Percentiles rank a stretch among this genome's conserved stretches.
phyloP scores from a whole-genome alignment of 2,329 filamentous ascomycete species.

The Myriosclerotinia scirpicola region DNA sequence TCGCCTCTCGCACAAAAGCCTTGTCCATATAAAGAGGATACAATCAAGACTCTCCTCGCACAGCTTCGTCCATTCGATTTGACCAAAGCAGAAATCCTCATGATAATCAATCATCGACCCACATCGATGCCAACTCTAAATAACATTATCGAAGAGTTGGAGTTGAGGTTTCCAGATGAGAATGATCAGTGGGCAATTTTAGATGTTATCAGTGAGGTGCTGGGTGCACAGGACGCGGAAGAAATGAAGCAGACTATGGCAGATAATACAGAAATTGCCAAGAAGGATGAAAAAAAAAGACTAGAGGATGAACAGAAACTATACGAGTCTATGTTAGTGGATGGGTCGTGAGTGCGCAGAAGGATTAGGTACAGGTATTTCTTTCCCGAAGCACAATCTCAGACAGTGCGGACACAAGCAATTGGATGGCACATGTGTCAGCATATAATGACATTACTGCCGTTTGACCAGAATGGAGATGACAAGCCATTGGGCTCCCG shows the following conservation, averaged over 20 bases:
- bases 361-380: background rate
- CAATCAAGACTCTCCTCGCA: constrained; percentile 55
- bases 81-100: constrained; percentile 67
- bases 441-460: background rate
- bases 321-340: background rate
- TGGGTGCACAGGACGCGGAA: constrained; percentile 47
- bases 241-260: constrained; percentile 25
- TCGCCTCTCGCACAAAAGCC: constrained; percentile 50
- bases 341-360: background rate
- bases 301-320: constrained; percentile 3
- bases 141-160: constrained; percentile 65
- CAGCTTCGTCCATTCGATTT: constrained; percentile 58
- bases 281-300: constrained; percentile 16
- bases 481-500: background rate
- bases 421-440: no score
- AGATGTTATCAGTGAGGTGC: constrained; percentile 54
- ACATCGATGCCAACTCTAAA: constrained; percentile 57
- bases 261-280: constrained; percentile 11
- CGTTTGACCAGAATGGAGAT: background rate
- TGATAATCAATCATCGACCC: constrained; percentile 67
- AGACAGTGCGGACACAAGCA: background rate
- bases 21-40: constrained; percentile 49
- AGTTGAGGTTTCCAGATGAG: constrained; percentile 57
- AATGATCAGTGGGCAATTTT: constrained; percentile 58
- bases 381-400: background rate